Evolutionary conservation across 371 early-diverging fungal genomes (phyloP).

Genomic region (Umbelopsis sp.): DNA sequence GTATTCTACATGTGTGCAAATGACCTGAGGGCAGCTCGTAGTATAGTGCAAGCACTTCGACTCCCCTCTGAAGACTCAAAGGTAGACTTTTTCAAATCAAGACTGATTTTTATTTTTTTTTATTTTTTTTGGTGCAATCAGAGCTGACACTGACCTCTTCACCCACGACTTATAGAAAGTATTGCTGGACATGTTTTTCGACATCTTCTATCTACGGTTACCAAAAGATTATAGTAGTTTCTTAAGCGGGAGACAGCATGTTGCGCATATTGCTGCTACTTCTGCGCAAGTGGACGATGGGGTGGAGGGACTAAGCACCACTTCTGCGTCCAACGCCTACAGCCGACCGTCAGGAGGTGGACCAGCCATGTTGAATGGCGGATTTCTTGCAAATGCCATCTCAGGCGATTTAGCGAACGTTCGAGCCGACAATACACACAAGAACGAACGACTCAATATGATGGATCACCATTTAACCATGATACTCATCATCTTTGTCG

Average conservation of each 20-base stretch:
- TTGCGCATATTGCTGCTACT: conserved; percentile 43
- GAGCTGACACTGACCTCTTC: too few relatives aligned
- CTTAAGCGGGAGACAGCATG: conserved; percentile 51
- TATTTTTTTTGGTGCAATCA: too few relatives aligned
- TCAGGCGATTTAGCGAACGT: neutral
- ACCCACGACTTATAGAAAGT: conserved; percentile 54
- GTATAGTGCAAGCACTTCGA: conserved; percentile 75
- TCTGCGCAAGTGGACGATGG: conserved; percentile 20
- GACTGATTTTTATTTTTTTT: neutral
- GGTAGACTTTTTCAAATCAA: conserved; percentile 37
- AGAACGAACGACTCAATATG: conserved; percentile 56
- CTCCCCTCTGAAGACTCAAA: conserved; percentile 78
- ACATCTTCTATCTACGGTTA: conserved; percentile 72
- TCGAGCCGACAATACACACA: conserved; percentile 9
- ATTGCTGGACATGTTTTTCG: conserved; percentile 77
- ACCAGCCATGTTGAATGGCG: conserved; percentile 25
- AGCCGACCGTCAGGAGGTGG: neutral
- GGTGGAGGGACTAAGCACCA: conserved; percentile 13
- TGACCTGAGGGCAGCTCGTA: conserved; percentile 70
- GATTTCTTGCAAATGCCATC: conserved; percentile 20
- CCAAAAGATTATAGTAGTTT: conserved; percentile 69
- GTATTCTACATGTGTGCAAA: conserved; percentile 77
- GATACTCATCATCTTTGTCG: conserved; percentile 76
- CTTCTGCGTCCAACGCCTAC: conserved; percentile 21
- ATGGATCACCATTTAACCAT: conserved; percentile 75